These are phyloP conservation scores for Bryoerythrophyllum caledonicum DNA, from an alignment of 225 moss, liverwort and hornwort species.

Conservation along the genomic window DNA sequence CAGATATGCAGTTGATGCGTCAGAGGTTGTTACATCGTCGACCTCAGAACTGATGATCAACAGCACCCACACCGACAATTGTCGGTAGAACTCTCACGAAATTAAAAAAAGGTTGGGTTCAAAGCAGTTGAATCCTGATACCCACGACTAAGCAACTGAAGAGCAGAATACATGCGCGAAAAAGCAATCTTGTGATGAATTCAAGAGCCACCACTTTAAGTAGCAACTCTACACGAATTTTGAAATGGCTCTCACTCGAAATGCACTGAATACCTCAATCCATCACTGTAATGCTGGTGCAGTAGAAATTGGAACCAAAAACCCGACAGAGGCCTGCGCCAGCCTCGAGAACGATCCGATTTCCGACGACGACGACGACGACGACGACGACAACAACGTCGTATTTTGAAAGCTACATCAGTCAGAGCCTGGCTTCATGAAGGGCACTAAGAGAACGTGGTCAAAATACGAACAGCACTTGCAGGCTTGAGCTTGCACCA, in stretches of 20 bases:
- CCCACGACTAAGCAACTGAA: background rate
- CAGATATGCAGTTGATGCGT: background rate
- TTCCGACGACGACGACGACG: no score
- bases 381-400: background rate
- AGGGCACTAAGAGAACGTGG: background rate
- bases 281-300: background rate
- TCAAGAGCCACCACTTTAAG: background rate
- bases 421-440: background rate
- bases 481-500: background rate
- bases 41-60: background rate
- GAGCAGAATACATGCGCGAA: background rate
- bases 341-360: background rate
- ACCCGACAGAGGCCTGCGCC: background rate
- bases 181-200: background rate
- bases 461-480: background rate
- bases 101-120: background rate
- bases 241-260: background rate
- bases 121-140: background rate
- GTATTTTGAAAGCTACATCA: background rate
- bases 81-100: background rate
- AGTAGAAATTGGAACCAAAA: background rate
- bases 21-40: background rate
- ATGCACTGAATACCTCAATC: conserved; percentile 17
- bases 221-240: background rate
- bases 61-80: background rate